These are phyloP conservation scores for Botrytis hyacinthi DNA, from an alignment of 2,329 filamentous ascomycete genomes.

Conservation along the genomic window DNA sequence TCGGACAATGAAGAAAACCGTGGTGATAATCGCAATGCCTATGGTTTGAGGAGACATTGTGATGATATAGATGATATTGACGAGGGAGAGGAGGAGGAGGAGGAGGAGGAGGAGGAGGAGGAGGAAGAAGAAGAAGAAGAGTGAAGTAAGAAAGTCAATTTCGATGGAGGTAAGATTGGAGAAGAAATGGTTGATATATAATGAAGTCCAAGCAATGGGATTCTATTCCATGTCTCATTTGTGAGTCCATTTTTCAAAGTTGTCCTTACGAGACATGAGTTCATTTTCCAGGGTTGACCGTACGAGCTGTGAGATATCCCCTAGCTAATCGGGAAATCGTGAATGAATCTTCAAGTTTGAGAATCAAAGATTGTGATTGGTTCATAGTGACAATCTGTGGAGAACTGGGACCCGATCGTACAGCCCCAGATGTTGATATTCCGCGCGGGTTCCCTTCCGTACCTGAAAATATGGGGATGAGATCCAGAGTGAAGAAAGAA, in stretches of 20 bases:
- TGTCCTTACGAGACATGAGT: neutral
- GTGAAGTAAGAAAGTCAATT: neutral
- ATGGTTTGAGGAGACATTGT: conserved; percentile 21
- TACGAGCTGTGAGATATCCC: neutral
- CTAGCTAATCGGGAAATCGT: neutral
- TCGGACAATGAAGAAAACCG: conserved; percentile 11
- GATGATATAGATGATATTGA: neutral
- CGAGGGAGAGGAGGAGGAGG: neutral
- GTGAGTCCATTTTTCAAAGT: neutral
- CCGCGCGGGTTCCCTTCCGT: conserved; percentile 19
- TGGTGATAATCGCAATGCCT: conserved; percentile 15
- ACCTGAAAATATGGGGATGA: neutral
- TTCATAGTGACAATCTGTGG: neutral
- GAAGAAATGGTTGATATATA: neutral
- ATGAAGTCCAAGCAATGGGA: neutral
- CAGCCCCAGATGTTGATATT: neutral
- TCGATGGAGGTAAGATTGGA: neutral
- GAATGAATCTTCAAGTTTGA: neutral
- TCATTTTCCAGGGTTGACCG: neutral
- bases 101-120: neutral
- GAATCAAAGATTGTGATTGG: neutral
- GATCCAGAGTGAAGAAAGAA: neutral
- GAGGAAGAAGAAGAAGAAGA: neutral
- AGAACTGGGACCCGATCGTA: neutral
- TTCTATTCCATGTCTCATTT: neutral